Percentiles rank a stretch among this genome's conserved stretches.
Conservation (phyloP, 257 asterid genomes). For the Linaria vulgaris region DNA sequence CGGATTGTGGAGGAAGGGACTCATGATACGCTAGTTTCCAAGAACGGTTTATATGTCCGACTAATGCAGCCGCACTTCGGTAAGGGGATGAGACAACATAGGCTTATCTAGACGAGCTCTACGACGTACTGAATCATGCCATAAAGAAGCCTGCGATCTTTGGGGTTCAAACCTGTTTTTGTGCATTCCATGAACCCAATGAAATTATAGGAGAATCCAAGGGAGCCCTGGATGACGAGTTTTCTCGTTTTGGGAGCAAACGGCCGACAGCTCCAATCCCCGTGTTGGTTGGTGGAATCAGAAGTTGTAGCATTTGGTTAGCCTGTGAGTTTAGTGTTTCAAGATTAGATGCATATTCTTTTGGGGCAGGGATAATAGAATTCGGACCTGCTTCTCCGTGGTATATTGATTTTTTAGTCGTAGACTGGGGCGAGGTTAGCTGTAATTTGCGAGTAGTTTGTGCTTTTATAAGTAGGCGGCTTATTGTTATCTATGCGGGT, state of each 20-base stretch:
- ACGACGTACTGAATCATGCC: constrained; percentile 16
- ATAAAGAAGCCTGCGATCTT: constrained; percentile 17
- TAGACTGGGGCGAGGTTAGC: constrained; percentile 45
- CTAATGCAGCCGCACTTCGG: constrained; percentile 97
- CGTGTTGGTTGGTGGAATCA: constrained; percentile 23
- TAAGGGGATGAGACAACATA: constrained; percentile 83
- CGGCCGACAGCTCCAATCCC: constrained; percentile 16
- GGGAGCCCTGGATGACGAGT: background rate
- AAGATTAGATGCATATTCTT: constrained; percentile 69
- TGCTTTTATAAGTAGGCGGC: constrained; percentile 28
- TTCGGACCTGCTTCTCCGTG: constrained; percentile 45
- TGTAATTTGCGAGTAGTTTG: constrained; percentile 38
- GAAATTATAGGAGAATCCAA: constrained; percentile 20
- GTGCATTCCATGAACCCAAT: constrained; percentile 13
- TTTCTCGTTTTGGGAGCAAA: constrained; percentile 18
- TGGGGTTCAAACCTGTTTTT: constrained; percentile 17
- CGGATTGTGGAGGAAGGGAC: constrained; percentile 94
- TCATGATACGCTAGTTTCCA: constrained; percentile 70
- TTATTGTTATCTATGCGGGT: constrained; percentile 31
- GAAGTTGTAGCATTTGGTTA: constrained; percentile 36
- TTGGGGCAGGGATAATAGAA: constrained; percentile 53
- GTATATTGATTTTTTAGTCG: constrained; percentile 58
- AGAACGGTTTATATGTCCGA: constrained; percentile 88
- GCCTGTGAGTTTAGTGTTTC: constrained; percentile 33
- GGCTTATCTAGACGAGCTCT: constrained; percentile 52